phyloP scores from a whole-genome alignment of 2,329 filamentous ascomycete genomes.

The Cryphonectria nitschkei region DNA sequence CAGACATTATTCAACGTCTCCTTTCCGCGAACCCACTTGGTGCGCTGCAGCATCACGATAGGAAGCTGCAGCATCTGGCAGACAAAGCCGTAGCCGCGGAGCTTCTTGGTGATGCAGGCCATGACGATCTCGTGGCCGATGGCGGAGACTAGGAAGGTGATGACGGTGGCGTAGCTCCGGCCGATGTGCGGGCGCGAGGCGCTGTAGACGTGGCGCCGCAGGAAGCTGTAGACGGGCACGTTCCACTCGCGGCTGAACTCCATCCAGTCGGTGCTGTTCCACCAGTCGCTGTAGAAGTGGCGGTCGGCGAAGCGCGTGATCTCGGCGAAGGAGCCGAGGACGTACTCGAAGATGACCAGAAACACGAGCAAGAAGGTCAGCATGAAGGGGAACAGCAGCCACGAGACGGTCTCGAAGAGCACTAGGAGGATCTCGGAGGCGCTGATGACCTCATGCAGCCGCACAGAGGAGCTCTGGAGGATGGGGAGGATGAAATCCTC shows the following conservation, averaged over 20 bases:
- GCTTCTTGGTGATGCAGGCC: conserved; percentile 96
- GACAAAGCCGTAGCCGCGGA: conserved; percentile 89
- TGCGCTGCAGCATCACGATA: conserved; percentile 89
- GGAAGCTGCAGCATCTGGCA: conserved; percentile 97
- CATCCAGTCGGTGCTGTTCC: conserved; percentile 85
- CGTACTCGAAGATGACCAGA: conserved; percentile 97
- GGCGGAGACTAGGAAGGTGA: conserved; percentile 90
- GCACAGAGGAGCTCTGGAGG: conserved; percentile 68
- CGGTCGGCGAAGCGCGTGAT: conserved; percentile 92
- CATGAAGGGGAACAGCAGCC: conserved; percentile 97
- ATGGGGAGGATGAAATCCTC: conserved; percentile 97
- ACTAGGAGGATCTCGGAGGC: conserved; percentile 74
- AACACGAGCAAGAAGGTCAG: conserved; percentile 93
- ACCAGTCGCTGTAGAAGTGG: conserved; percentile 85
- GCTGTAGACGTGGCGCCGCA: conserved; percentile 90
- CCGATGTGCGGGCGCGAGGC: conserved; percentile 79
- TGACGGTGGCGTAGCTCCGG: conserved; percentile 75
- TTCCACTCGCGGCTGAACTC: conserved; percentile 98
- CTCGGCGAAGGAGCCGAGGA: conserved; percentile 92
- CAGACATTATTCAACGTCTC: conserved; percentile 85
- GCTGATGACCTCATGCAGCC: conserved; percentile 51
- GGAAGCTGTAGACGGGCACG: conserved; percentile 94
- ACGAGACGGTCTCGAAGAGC: conserved; percentile 85
- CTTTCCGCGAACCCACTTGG: conserved; percentile 72
- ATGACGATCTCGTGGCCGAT: conserved; percentile 94